Conservation (phyloP, 2,329 filamentous ascomycete species). For the Ophiostoma perfectum region DNA sequence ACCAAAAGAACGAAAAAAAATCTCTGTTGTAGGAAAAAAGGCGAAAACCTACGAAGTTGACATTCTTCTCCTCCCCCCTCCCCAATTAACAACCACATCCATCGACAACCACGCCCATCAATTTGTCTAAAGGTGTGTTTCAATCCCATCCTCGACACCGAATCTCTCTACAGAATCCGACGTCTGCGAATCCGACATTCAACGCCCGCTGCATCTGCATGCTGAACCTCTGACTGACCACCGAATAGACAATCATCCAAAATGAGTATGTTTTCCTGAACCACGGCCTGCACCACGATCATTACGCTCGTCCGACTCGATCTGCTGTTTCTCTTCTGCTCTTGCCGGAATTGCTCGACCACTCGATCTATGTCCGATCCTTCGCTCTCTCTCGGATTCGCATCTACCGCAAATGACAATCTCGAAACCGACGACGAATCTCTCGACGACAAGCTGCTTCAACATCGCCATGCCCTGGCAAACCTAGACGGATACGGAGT, state of each 20-base stretch:
- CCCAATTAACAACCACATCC: slow-evolving; percentile 15
- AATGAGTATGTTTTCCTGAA: slow-evolving; percentile 48
- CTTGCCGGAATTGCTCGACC: background rate
- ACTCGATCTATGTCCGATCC: no score
- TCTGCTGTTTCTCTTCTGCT: background rate
- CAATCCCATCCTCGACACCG: background rate
- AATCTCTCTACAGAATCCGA: background rate
- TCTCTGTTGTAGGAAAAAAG: slow-evolving; percentile 16
- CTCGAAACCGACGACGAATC: background rate
- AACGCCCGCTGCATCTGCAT: background rate
- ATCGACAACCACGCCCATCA: slow-evolving; percentile 23
- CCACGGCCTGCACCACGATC: background rate
- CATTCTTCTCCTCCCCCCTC: slow-evolving; percentile 17
- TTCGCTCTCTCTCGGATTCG: background rate
- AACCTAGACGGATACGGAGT: no score
- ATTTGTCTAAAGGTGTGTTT: slow-evolving; percentile 25
- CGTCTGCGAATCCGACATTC: background rate
- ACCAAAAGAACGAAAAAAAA: slow-evolving; percentile 19
- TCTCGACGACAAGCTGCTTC: no score
- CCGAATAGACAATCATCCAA: slow-evolving; percentile 41
- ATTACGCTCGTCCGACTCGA: background rate
- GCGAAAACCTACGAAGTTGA: background rate
- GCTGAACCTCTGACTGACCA: slow-evolving; percentile 21
- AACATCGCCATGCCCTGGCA: no score
- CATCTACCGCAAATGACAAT: background rate